phyloP scores from a whole-genome alignment of 192 early-diverging fungal genomes.

The Funneliformis geosporum region DNA sequence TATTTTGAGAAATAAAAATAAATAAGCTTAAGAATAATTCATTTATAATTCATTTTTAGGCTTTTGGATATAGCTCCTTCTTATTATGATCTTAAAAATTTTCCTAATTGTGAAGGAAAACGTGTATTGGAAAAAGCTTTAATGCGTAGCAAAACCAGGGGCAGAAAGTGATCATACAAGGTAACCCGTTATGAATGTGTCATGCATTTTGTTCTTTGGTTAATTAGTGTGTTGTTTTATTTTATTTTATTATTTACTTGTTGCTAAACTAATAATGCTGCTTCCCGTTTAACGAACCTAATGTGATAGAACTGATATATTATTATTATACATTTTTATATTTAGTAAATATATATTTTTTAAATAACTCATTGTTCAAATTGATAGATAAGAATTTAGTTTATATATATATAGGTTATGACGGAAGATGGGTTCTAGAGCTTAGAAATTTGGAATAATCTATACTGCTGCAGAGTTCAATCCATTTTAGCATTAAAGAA shows the following conservation, averaged over 20 bases:
- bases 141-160: constrained; percentile 49
- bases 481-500: neutral
- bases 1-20: neutral
- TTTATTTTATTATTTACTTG: neutral
- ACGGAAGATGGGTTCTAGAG: neutral
- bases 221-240: neutral
- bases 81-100: constrained; percentile 90
- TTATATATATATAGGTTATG: neutral
- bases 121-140: constrained; percentile 76
- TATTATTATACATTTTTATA: neutral
- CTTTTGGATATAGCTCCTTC: constrained; percentile 78
- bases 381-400: constrained; percentile 12
- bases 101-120: constrained; percentile 92
- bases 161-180: constrained; percentile 41
- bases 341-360: neutral
- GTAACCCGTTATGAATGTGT: constrained; percentile 6
- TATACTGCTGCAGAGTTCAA: neutral
- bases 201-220: constrained; percentile 1
- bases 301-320: neutral
- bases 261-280: constrained; percentile 17
- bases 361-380: constrained; percentile 17
- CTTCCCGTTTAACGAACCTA: constrained; percentile 1
- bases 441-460: too few relatives aligned
- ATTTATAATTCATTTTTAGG: constrained; percentile 11
- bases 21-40: neutral